These are phyloP conservation scores for Asparagopsis taxiformis DNA, from an alignment of 31 red algal genomes.

Conservation along the genomic window DNA sequence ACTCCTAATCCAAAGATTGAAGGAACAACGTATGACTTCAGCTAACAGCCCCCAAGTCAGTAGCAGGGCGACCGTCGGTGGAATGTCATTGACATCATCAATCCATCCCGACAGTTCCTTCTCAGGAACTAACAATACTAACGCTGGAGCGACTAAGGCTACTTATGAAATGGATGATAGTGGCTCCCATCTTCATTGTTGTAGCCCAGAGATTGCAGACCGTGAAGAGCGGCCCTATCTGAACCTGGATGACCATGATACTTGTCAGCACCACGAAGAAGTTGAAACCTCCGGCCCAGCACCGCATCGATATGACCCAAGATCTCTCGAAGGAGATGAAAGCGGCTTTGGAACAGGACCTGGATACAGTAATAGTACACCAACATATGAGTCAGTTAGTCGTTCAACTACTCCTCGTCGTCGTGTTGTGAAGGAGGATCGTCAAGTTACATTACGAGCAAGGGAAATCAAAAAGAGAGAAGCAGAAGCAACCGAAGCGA, in stretches of 20 bases:
- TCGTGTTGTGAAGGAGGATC: constrained; percentile 50
- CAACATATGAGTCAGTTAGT: background rate
- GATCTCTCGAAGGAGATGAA: constrained; percentile 37
- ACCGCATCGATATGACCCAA: constrained; percentile 29
- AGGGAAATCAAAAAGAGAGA: constrained; percentile 79
- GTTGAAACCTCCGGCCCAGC: background rate
- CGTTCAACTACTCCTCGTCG: constrained; percentile 11
- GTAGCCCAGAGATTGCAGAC: background rate
- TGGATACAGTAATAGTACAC: constrained; percentile 4
- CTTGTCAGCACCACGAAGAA: constrained; percentile 18
- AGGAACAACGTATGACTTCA: constrained; percentile 46
- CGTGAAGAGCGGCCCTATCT: background rate
- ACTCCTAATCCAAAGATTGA: constrained; percentile 70
- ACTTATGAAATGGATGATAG: background rate
- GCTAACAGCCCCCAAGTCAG: background rate
- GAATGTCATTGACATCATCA: background rate
- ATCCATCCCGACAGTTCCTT: background rate
- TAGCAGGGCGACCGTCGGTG: background rate
- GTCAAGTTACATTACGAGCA: constrained; percentile 37
- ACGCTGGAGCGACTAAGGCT: background rate
- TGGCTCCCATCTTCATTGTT: background rate
- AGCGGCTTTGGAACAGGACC: constrained; percentile 17
- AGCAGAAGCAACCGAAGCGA: constrained; percentile 79
- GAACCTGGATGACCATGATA: constrained; percentile 6
- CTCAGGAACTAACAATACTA: background rate